Conservation (phyloP, 2,329 filamentous ascomycete genomes). For the Ceratocystis papillata region DNA sequence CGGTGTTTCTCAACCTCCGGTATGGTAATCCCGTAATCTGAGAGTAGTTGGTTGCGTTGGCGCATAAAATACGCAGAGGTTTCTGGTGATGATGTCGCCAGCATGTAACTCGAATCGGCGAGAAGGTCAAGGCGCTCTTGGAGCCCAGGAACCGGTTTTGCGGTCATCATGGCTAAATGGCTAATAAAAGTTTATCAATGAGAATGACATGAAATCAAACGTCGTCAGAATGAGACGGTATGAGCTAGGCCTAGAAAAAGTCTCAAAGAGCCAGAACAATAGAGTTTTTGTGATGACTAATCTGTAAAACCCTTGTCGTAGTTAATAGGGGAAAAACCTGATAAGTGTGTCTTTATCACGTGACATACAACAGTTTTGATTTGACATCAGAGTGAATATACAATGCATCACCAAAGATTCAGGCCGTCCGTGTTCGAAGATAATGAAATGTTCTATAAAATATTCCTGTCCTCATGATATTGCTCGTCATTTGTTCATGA, state of each 20-base stretch:
- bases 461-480: neutral
- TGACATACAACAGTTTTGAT: no score
- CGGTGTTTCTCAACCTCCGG: constrained; percentile 44
- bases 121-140: constrained; percentile 30
- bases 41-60: constrained; percentile 41
- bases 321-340: no score
- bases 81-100: constrained; percentile 42
- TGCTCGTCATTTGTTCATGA: constrained; percentile 4
- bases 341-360: no score
- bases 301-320: no score
- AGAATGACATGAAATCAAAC: neutral
- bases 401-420: neutral
- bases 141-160: constrained; percentile 15
- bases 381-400: neutral
- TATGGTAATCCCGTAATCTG: constrained; percentile 36
- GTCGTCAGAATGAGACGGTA: neutral
- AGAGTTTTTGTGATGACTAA: neutral
- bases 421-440: neutral
- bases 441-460: constrained; percentile 12
- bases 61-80: constrained; percentile 51
- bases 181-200: no score
- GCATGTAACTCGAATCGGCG: constrained; percentile 49
- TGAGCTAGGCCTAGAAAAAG: neutral
- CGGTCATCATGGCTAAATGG: neutral
- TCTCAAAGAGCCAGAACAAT: neutral